Evolutionary conservation across 345 rosid genomes (phyloP), one percentile per base, ranked within the genome.

Genomic region (Eutrema japonicum): DNA sequence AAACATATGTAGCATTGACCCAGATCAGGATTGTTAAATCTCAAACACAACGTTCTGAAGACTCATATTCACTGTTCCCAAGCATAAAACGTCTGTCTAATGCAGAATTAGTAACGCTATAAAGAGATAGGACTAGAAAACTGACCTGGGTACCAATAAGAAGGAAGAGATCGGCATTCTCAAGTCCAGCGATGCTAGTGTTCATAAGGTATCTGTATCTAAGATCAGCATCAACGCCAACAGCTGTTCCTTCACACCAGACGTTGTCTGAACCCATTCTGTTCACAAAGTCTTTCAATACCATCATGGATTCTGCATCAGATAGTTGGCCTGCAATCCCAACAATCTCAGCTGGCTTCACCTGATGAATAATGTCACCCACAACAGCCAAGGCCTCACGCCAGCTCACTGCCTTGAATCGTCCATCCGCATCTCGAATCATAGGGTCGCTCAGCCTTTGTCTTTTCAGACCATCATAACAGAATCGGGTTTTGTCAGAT

Each of bases 221-320:
- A 54, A 94, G 82, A 83, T 94, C 98, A 78, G 97, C 97, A 83
- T 78, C 80, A 13, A 85, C 84, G 60, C 68, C 85, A 27, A 53
- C 55, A 69, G 88, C 93, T 74, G 84, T 94, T 82, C 96, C 96
- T 87, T 94, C 98, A 37, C 93, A 91, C 89, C 88, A 82, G 48
- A 94, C 87, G 68, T 94, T 91, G 70, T 88, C 85, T 33, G 98
- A 89, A 13, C 98, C 98, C 87, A 91, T 82, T 80, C 68, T 85
- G 87, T 94, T 94, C 58, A 94, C 67, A 70, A 91, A 85, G 76
- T 94, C 98, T 77, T 94, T 94, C 62, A 94, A 81, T 4, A 90
- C 95, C 86, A 94, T 94, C 98, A 94, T 91, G 75, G 98, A 85
- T 74, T 94, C 98, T 2, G 98, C 98, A 84, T 94, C 97, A 38